Conservation (phyloP, 2,329 filamentous ascomycete genomes). For the Verticillium dahliae region DNA sequence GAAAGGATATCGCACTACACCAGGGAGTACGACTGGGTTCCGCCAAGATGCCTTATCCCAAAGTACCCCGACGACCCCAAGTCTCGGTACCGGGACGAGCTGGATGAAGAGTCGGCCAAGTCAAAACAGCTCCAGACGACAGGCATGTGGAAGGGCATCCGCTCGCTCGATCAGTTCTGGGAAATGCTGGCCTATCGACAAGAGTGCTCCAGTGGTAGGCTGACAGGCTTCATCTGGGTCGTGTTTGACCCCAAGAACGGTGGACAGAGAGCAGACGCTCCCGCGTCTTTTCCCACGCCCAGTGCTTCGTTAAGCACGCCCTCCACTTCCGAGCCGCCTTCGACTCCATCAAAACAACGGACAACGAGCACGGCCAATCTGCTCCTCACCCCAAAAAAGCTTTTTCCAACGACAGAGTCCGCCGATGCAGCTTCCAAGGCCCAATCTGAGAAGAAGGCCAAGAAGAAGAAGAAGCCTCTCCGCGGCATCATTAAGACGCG, state of each 20-base stretch:
- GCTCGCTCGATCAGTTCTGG: slow-evolving; percentile 88
- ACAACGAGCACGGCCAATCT: slow-evolving; percentile 18
- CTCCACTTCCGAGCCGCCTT: slow-evolving; percentile 9
- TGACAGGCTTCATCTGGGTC: slow-evolving; percentile 94
- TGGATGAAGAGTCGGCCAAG: slow-evolving; percentile 74
- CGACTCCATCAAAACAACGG: slow-evolving; percentile 25
- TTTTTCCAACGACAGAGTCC: slow-evolving; percentile 15
- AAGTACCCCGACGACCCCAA: slow-evolving; percentile 95
- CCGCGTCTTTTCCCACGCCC: slow-evolving; percentile 18
- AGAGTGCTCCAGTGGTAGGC: slow-evolving; percentile 85
- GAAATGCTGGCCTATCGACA: slow-evolving; percentile 97
- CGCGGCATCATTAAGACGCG: slow-evolving; percentile 57
- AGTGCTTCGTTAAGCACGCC: slow-evolving; percentile 19
- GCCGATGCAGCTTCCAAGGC: slow-evolving; percentile 19
- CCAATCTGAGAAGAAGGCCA: slow-evolving; percentile 26
- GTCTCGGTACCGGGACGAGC: slow-evolving; percentile 76
- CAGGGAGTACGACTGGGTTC: slow-evolving; percentile 52
- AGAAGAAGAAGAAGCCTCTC: slow-evolving; percentile 40
- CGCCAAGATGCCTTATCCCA: slow-evolving; percentile 79
- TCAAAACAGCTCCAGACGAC: slow-evolving; percentile 44
- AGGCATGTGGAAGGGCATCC: slow-evolving; percentile 78
- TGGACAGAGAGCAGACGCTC: slow-evolving; percentile 6
- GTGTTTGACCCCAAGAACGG: slow-evolving; percentile 57
- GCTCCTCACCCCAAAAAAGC: slow-evolving; percentile 24
- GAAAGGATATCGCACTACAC: slow-evolving; percentile 56